phyloP scores from a whole-genome alignment of 1,139 yeast species.

The Debaryomyces sp. region DNA sequence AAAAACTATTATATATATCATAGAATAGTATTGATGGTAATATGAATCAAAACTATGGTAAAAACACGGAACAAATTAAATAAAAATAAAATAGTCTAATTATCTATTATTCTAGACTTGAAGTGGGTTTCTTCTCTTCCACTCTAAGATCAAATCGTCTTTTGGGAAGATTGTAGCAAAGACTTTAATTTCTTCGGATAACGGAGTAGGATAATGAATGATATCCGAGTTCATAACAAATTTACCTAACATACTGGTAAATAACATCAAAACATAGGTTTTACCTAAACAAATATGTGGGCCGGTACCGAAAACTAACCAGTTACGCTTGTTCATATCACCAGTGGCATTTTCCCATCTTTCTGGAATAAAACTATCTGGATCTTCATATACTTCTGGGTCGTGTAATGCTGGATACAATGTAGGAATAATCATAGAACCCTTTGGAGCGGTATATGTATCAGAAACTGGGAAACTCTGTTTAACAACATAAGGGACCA shows the following conservation, averaged over 20 bases:
- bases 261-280: slow-evolving; percentile 86
- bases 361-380: slow-evolving; percentile 93
- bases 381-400: slow-evolving; percentile 92
- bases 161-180: slow-evolving; percentile 98
- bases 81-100: background rate
- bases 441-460: slow-evolving; percentile 90
- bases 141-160: slow-evolving; percentile 85
- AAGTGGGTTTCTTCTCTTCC: slow-evolving; percentile 63
- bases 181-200: slow-evolving; percentile 89
- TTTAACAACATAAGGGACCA: slow-evolving; percentile 97
- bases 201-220: slow-evolving; percentile 76
- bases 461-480: slow-evolving; percentile 80
- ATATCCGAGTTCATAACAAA: slow-evolving; percentile 79
- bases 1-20: slow-evolving; percentile 1
- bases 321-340: slow-evolving; percentile 74
- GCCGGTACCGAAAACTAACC: slow-evolving; percentile 97
- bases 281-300: slow-evolving; percentile 96
- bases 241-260: slow-evolving; percentile 89
- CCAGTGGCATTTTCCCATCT: slow-evolving; percentile 69
- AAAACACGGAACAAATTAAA: background rate
- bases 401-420: slow-evolving; percentile 95
- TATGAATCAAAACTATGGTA: background rate
- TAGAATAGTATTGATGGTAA: background rate
- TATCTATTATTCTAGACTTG: slow-evolving; percentile 7
- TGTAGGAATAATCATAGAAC: slow-evolving; percentile 95